Percentiles rank a stretch among this genome's conserved stretches.
Evolutionary conservation across 495 filamentous ascomycete genomes (phyloP).

Genomic region (Rusavskia elegans): DNA sequence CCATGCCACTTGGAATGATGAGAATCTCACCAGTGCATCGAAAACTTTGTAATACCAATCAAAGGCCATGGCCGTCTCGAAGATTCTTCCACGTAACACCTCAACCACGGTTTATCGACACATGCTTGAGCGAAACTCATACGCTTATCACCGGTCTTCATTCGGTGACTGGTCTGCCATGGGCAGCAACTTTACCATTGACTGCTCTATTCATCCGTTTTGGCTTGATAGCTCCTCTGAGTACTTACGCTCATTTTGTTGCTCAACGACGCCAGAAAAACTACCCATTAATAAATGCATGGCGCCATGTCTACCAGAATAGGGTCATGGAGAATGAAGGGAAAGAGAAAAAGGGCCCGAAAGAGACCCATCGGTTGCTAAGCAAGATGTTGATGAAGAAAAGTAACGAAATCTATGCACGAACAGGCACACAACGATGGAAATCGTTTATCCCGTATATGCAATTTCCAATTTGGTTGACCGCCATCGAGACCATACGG

Average conservation of each 20-base stretch:
- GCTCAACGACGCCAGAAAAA: slow-evolving; percentile 27
- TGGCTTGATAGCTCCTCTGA: slow-evolving; percentile 40
- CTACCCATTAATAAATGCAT: slow-evolving; percentile 33
- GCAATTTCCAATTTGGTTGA: slow-evolving; percentile 53
- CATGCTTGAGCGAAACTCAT: slow-evolving; percentile 34
- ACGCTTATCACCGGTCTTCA: slow-evolving; percentile 47
- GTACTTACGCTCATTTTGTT: slow-evolving; percentile 32
- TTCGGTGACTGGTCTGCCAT: slow-evolving; percentile 41
- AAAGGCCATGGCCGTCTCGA: not conserved
- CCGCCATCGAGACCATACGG: slow-evolving; percentile 50
- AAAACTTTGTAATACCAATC: too few relatives aligned
- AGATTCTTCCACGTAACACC: slow-evolving; percentile 32
- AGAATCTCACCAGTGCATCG: too few relatives aligned
- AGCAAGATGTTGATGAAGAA: not conserved
- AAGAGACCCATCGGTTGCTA: slow-evolving; percentile 13
- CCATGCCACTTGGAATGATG: too few relatives aligned
- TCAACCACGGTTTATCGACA: slow-evolving; percentile 25
- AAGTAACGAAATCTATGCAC: not conserved
- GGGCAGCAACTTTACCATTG: slow-evolving; percentile 55
- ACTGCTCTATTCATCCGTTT: slow-evolving; percentile 48
- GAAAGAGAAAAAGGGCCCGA: slow-evolving; percentile 4
- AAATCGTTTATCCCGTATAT: slow-evolving; percentile 26
- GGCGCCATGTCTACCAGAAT: slow-evolving; percentile 20
- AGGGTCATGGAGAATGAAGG: slow-evolving; percentile 10
- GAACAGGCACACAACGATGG: slow-evolving; percentile 32